Base-by-base conservation (phyloP, 306 rosid genomes). In the Hippophae rhamnoides region DNA sequence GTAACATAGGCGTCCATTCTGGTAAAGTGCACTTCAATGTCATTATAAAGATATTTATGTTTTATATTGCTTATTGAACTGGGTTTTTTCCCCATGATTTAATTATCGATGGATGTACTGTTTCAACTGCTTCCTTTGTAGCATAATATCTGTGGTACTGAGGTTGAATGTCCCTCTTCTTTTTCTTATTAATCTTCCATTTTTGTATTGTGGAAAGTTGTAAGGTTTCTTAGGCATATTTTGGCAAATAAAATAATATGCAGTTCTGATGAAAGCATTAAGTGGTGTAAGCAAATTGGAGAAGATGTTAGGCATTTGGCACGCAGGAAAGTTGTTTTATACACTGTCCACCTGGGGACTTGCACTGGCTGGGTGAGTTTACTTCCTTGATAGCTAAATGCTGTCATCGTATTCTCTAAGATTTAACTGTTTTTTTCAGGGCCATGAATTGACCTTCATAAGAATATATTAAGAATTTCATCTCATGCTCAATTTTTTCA, bases 341-440 rank as follows among this genome's bases (percentile, higher is more conserved):
- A 46, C 93, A 45, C 70, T 92, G 31, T 76, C 95, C 76, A 85
- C 96, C 42, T 92, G 99, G 99, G 99, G 99, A 68, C 95, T 92
- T 75, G 86, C 99, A 69, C 80, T 92, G 66, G 76, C 84, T 0
- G 96, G 96, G 96, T 92, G 71, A 70, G 74, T 42, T 65, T 66
- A 18, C 23, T 64, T 18, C 52, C 47, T 38, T 14, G 12, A 49
- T 7, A 5, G 10, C 52, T 56, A 18, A 18, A 18, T 51, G 13
- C 6, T 48, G 3, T 48, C 13, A 18, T 48, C 13, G 10, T 11
- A 48, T 48, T 1, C 13, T 8, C 13, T 61, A 52, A 53, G 47
- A 56, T 60, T 23, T 61, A 45, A 45, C 8, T 45, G 8, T 48
- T 51, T 18, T 47, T 40, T 11, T 48, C 49, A 13, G 54, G 63